Evolutionary conservation across 1,139 yeast genomes (phyloP).

Genomic region (Pneumocystis murina): DNA sequence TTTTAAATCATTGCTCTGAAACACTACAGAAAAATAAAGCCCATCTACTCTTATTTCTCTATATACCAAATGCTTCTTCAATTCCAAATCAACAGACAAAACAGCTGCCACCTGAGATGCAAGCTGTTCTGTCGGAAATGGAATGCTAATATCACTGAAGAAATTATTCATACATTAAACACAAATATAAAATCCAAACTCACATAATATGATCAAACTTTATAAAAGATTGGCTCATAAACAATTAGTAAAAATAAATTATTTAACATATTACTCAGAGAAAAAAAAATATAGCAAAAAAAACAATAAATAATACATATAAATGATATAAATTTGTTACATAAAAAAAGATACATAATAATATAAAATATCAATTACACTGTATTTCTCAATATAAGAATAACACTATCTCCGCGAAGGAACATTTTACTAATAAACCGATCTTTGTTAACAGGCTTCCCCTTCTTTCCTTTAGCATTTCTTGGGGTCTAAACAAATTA

Average conservation of each 20-base stretch:
- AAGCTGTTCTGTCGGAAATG: not conserved
- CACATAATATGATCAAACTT: not conserved
- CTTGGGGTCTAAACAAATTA: conserved; percentile 66
- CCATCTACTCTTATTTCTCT: not conserved
- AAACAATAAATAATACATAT: not conserved
- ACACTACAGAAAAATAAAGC: not conserved
- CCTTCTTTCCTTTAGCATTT: conserved; percentile 53
- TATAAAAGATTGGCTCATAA: not conserved
- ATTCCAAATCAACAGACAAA: not conserved
- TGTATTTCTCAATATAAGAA: conserved; percentile 49
- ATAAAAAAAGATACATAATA: not conserved
- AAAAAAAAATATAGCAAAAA: not conserved
- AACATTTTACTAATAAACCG: conserved; percentile 81
- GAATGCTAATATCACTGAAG: not conserved
- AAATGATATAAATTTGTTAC: not conserved
- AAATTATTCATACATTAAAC: not conserved
- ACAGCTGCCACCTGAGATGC: not conserved
- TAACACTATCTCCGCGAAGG: conserved; percentile 88
- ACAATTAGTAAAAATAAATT: not conserved
- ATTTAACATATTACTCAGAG: not conserved
- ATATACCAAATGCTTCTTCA: not conserved
- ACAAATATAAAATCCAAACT: not conserved
- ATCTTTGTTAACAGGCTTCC: conserved; percentile 58
- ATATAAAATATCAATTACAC: not conserved
- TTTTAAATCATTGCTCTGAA: not conserved